Conservation (phyloP, 257 asterid genomes). For the Nicotiana attenuata region DNA sequence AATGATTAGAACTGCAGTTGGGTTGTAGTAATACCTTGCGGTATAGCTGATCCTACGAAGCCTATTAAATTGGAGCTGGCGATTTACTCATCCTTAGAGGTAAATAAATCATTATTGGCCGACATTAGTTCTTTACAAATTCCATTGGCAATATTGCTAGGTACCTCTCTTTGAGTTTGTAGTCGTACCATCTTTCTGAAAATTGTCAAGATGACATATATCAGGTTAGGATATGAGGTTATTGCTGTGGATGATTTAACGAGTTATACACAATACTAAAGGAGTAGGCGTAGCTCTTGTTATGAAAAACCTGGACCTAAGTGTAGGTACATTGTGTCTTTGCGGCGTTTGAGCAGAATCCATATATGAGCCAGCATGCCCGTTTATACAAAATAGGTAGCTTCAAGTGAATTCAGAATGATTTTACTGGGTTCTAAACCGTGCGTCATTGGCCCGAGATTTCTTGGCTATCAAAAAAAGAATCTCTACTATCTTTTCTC, state of each 20-base stretch:
- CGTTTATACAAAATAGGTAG: background rate
- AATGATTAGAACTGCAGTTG: conserved; percentile 42
- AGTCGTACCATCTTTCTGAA: background rate
- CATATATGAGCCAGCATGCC: background rate
- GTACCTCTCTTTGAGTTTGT: background rate
- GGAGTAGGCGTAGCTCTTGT: background rate
- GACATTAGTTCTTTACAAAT: background rate
- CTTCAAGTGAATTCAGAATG: background rate
- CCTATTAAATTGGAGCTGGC: conserved; percentile 6
- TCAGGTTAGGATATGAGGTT: background rate
- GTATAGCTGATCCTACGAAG: conserved; percentile 16
- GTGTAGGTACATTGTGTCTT: background rate
- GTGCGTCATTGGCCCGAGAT: too few species aligned
- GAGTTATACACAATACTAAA: background rate
- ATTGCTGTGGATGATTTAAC: background rate
- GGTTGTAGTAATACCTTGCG: conserved; percentile 78
- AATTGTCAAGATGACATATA: background rate
- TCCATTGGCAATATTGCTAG: background rate
- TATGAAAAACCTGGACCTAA: background rate
- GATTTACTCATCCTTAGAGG: conserved; percentile 8
- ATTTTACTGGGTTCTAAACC: background rate
- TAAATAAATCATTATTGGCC: background rate
- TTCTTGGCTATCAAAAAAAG: too few species aligned
- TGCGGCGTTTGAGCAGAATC: background rate
- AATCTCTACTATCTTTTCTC: background rate